A percentile compares a stretch with the other conserved stretches of the same genome.
phyloP scores from a whole-genome alignment of 306 rosid genomes.

The Corylus avellana region DNA sequence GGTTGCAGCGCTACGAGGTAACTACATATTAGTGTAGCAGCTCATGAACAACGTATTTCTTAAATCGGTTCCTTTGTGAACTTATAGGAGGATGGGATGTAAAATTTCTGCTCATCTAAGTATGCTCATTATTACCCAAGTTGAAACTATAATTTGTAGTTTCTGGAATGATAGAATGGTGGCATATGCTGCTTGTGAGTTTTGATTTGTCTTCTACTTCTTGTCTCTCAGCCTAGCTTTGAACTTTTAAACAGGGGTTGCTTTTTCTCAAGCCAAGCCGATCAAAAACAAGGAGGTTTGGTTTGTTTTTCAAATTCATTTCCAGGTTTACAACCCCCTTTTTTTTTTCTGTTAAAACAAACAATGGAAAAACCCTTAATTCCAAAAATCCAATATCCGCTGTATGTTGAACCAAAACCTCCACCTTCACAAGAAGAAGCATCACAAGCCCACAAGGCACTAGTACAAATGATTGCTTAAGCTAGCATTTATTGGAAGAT shows the following conservation, averaged over 20 bases:
- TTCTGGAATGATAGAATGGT: neutral
- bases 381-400: neutral
- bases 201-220: neutral
- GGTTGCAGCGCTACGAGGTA: constrained; percentile 83
- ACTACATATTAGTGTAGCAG: neutral
- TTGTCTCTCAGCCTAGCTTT: neutral
- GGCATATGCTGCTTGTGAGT: constrained; percentile 3
- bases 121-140: neutral
- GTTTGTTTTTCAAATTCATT: neutral
- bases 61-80: constrained; percentile 1
- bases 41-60: neutral
- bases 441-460: neutral
- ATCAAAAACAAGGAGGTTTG: neutral
- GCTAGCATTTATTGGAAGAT: neutral
- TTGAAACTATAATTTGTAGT: neutral
- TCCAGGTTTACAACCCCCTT: neutral
- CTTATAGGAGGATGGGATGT: constrained; percentile 1
- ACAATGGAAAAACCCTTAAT: neutral
- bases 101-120: neutral
- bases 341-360: neutral
- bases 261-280: neutral
- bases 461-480: neutral
- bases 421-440: neutral
- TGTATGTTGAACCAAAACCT: neutral
- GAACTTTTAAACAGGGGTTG: neutral